Evolutionary conservation across 345 rosid species (phyloP).

Genomic region (Hibiscus mutabilis): DNA sequence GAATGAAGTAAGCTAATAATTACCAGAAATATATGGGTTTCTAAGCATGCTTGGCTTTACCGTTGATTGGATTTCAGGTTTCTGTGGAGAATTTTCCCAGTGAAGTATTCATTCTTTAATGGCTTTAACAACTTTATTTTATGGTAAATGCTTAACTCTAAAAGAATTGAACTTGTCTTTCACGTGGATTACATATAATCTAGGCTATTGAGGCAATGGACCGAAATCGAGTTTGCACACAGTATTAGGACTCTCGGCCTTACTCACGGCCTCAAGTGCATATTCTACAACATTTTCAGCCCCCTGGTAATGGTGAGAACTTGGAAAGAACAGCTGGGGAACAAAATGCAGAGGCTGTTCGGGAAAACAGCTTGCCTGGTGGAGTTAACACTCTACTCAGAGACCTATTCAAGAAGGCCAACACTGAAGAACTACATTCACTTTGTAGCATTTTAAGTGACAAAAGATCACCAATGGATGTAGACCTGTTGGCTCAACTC

Average conservation of each 20-base stretch:
- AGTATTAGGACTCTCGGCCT: slow-evolving; percentile 90
- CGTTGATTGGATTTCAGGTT: slow-evolving; percentile 41
- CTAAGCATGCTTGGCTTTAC: neutral
- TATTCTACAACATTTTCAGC: slow-evolving; percentile 42
- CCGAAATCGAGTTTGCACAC: slow-evolving; percentile 65
- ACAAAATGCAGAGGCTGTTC: slow-evolving; percentile 15
- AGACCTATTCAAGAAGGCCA: slow-evolving; percentile 68
- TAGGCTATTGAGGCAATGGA: slow-evolving; percentile 95
- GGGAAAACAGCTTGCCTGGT: slow-evolving; percentile 20
- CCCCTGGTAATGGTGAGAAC: slow-evolving; percentile 21
- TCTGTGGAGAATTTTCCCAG: slow-evolving; percentile 60
- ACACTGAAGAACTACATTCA: slow-evolving; percentile 47
- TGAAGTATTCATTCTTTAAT: slow-evolving; percentile 65
- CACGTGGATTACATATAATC: slow-evolving; percentile 3
- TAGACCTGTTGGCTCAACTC: slow-evolving; percentile 36
- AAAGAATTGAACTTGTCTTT: slow-evolving; percentile 1
- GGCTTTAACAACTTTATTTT: neutral
- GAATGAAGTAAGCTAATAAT: neutral
- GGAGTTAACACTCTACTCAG: slow-evolving; percentile 37
- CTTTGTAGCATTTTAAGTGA: slow-evolving; percentile 38
- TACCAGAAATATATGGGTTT: neutral
- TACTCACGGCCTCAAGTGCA: slow-evolving; percentile 78
- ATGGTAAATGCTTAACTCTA: neutral
- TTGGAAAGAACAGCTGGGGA: slow-evolving; percentile 19
- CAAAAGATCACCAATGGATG: slow-evolving; percentile 27